Percentiles rank a stretch among this genome's conserved stretches.
These are phyloP conservation scores for Hemileccinum hortonii DNA, from an alignment of 1,284 basidiomycete genomes.

Conservation along the genomic window DNA sequence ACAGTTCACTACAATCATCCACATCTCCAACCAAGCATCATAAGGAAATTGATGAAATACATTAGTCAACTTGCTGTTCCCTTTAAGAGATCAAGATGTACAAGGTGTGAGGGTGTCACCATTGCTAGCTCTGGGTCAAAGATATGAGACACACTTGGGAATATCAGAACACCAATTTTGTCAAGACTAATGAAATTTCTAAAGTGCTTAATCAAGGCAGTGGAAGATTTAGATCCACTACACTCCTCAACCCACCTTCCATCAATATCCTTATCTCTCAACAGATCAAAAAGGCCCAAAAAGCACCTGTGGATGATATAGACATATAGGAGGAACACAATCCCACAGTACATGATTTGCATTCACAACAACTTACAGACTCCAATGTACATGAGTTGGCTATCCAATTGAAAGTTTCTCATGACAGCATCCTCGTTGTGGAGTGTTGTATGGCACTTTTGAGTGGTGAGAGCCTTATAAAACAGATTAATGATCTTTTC, in stretches of 20 bases:
- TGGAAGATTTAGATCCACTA: slow-evolving; percentile 75
- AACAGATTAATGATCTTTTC: slow-evolving; percentile 58
- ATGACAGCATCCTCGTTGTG: slow-evolving; percentile 74
- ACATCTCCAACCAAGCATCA: slow-evolving; percentile 54
- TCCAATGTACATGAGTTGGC: slow-evolving; percentile 53
- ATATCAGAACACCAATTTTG: slow-evolving; percentile 62
- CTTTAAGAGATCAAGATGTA: slow-evolving; percentile 53
- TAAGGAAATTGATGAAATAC: slow-evolving; percentile 69
- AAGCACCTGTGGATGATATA: slow-evolving; percentile 30
- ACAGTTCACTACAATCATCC: slow-evolving; percentile 59
- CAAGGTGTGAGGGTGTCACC: slow-evolving; percentile 35
- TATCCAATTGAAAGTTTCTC: slow-evolving; percentile 52
- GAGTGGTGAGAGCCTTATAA: slow-evolving; percentile 74
- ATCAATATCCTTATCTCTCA: slow-evolving; percentile 23
- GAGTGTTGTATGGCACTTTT: slow-evolving; percentile 81
- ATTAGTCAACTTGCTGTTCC: slow-evolving; percentile 65
- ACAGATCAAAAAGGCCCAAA: slow-evolving; percentile 31
- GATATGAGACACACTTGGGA: slow-evolving; percentile 55
- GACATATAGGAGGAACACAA: slow-evolving; percentile 20
- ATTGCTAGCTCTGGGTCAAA: slow-evolving; percentile 45
- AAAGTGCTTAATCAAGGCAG: slow-evolving; percentile 71
- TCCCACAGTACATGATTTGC: slow-evolving; percentile 16
- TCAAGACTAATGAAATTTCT: slow-evolving; percentile 71
- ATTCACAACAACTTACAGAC: slow-evolving; percentile 40
- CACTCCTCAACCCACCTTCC: slow-evolving; percentile 32